phyloP scores from a whole-genome alignment of 768 basidiomycete species.

The Suillus subalutaceus region DNA sequence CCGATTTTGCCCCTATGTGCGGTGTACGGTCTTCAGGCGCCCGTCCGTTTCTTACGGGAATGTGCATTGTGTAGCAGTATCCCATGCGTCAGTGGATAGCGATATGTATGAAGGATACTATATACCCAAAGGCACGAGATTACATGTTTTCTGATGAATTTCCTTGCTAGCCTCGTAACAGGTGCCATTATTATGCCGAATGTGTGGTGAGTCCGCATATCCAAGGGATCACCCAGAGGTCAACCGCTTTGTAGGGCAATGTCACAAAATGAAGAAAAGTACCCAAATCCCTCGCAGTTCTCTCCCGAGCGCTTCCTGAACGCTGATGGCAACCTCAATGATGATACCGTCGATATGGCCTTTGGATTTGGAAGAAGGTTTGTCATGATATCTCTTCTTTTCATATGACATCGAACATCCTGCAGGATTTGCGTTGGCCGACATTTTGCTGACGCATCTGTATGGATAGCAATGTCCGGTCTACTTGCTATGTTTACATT shows the following conservation, averaged over 20 bases:
- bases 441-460: constrained; percentile 27
- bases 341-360: constrained; percentile 20
- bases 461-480: constrained; percentile 31
- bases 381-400: constrained; percentile 2
- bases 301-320: constrained; percentile 34
- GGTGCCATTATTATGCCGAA: constrained; percentile 31
- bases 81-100: constrained; percentile 23
- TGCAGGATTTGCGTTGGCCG: constrained; percentile 28
- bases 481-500: constrained; percentile 34
- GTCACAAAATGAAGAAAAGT: constrained; percentile 33
- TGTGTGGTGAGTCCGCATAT: constrained; percentile 26
- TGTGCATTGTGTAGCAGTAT: constrained; percentile 14
- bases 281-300: constrained; percentile 36
- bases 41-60: not conserved
- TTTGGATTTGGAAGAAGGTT: constrained; percentile 34
- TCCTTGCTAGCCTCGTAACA: constrained; percentile 12
- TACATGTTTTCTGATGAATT: not conserved
- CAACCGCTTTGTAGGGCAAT: constrained; percentile 31
- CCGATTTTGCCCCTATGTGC: constrained; percentile 27
- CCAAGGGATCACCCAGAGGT: not conserved
- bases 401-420: not conserved
- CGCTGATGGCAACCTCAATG: constrained; percentile 22
- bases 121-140: constrained; percentile 28
- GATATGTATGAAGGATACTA: constrained; percentile 29
- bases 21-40: constrained; percentile 1